These are phyloP conservation scores for Dendrobium chrysotoxum DNA, from an alignment of 106 monocot genomes.

Conservation along the genomic window DNA sequence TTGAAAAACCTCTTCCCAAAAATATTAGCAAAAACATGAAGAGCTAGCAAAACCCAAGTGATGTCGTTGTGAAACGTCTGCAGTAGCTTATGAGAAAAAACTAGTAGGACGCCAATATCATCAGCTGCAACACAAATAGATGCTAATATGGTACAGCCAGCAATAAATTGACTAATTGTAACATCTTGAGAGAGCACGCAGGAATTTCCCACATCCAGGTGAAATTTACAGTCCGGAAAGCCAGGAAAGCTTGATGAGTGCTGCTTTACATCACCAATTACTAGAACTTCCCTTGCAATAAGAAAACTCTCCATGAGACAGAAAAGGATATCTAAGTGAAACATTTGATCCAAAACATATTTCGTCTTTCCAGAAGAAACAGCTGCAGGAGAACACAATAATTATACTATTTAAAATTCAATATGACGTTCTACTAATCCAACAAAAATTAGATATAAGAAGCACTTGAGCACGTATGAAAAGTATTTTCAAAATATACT, in stretches of 20 bases:
- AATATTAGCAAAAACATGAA: conserved; percentile 61
- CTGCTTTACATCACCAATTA: conserved; percentile 12
- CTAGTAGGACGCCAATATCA: conserved; percentile 41
- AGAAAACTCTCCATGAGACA: conserved; percentile 60
- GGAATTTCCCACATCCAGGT: conserved; percentile 10
- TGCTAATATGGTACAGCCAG: conserved; percentile 63
- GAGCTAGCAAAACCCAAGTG: conserved; percentile 34
- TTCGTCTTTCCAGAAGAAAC: conserved; percentile 23
- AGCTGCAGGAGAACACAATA: conserved; percentile 21
- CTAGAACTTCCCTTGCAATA: conserved; percentile 32
- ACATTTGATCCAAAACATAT: conserved; percentile 20
- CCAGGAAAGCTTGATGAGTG: not conserved
- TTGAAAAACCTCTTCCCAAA: conserved; percentile 43
- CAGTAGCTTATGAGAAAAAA: conserved; percentile 56
- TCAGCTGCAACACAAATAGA: conserved; percentile 40
- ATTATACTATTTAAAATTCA: not conserved
- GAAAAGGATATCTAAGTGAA: conserved; percentile 28
- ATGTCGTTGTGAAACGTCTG: conserved; percentile 19
- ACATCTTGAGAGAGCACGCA: conserved; percentile 22
- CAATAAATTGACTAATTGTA: conserved; percentile 35
- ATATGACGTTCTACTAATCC: not conserved
- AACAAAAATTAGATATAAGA: not conserved
- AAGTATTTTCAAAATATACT: not conserved
- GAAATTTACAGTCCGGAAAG: not conserved
- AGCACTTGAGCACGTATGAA: not conserved